Base-by-base conservation (phyloP, 768 basidiomycete genomes). In the Chalciporus sphaerocephalus region DNA sequence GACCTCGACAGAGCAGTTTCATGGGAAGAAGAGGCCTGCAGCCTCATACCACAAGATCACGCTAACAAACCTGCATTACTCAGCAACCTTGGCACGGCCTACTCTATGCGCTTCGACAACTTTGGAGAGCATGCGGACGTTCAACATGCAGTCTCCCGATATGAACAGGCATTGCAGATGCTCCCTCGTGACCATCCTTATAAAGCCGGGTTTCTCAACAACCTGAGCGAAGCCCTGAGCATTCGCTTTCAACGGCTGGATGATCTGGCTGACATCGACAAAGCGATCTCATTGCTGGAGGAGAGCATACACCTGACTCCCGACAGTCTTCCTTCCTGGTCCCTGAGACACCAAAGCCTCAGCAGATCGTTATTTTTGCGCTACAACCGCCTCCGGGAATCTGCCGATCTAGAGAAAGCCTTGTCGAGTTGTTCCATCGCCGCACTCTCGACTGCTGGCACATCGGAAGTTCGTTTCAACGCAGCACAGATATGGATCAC, bases 231-330 rank as follows among this genome's bases (percentile, higher is more conserved):
- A 11, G 8, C 33, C 7, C 21, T 44, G 17, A 13, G 4, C 15
- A 5, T 11, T 22, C 17, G 57, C 52, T 53, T 44, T 15, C 33
- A 36, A 23, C 39, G 11, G 34, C 28, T 23, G 7, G 35, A 34
- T 22, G 21, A 23, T 23, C 17, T 44, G 3, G 32, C 36, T 32
- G 28, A 48, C 37, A 32, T 58, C 27, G 47, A 55, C 20, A 38
- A 38, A 20, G 32, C 41, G 7, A 49, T 58, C 13, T 40, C 32
- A 1, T 15, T 30, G 6, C 6, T 8, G 12, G 30, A 40, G 27
- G 28, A 44, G 24, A 48, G 49, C 6, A 43, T 51, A 7, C 18
- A 34, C 9, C 30, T 50, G 37, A 47, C 42, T 18, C 50, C 48
- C 2, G 40, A 49, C 6, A 40, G 44, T 10, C 45, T 54, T 35